Base-by-base conservation (phyloP, 305 asterid genomes). In the Fraxinus nigra region DNA sequence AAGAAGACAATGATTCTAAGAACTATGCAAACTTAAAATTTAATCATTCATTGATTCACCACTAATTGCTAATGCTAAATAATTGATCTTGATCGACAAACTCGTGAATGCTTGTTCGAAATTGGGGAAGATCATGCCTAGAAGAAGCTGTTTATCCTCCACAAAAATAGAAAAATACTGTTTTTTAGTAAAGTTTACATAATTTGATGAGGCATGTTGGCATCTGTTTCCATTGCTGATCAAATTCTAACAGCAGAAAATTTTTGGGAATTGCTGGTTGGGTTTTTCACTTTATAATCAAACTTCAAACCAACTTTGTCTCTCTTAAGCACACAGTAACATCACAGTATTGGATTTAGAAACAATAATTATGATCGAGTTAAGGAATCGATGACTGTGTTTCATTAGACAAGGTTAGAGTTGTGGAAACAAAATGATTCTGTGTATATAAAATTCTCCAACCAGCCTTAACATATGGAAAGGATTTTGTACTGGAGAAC, bases 61-160 rank as follows among this genome's bases (percentile, higher is more conserved):
- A 24, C 26, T 24, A 24, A 24, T 24, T 24, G 26, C 26, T 24
- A 24, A 24, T 24, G 26, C 26, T 24, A 24, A 24, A 24, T 24
- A 24, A 24, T 24, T 24, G 26, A 24, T 24, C 26, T 24, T 24
- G 26, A 24, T 24, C 26, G 1, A 24, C 26, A 24, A 24, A 24
- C 26, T 24, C 26, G 26, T 24, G 51, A 46, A 48, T 89, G 98
- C 96, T 76, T 90, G 98, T 82, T 89, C 95, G 33, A 92, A 94
- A 88, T 91, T 92, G 7, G 94, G 90, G 81, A 82, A 87, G 82
- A 89, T 92, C 92, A 5, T 85, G 94, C 81, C 89, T 94, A 56
- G 90, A 90, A 83, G 96, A 91, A 81, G 84, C 96, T 74, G 92
- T 86, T 77, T 84, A 89, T 54, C 84, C 80, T 78, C 82, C 86